Evolutionary conservation across 2,329 filamentous ascomycete species (phyloP).

Genomic region (Talaromyces sp.): DNA sequence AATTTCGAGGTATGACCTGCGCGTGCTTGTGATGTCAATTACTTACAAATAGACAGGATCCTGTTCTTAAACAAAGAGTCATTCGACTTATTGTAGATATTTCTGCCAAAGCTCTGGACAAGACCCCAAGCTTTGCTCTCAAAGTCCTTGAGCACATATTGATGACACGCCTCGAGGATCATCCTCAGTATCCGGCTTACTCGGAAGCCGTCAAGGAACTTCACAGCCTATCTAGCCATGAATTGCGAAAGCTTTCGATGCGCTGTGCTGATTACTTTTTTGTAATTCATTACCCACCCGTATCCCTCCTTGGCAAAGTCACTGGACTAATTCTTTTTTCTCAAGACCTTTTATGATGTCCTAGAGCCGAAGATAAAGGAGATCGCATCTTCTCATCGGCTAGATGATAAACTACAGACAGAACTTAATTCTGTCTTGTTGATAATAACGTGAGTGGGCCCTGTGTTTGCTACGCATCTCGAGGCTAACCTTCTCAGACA

Average conservation of each 20-base stretch:
- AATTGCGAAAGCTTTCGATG: slow-evolving; percentile 80
- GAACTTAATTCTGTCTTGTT: slow-evolving; percentile 88
- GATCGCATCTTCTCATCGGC: slow-evolving; percentile 64
- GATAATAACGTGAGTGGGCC: slow-evolving; percentile 66
- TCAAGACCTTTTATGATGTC: slow-evolving; percentile 74
- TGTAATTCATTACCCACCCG: slow-evolving; percentile 38
- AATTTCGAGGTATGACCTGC: slow-evolving; percentile 30
- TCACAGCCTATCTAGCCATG: slow-evolving; percentile 75
- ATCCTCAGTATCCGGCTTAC: slow-evolving; percentile 66
- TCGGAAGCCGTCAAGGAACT: slow-evolving; percentile 87
- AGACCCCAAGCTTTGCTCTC: slow-evolving; percentile 74
- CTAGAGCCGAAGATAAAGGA: slow-evolving; percentile 78
- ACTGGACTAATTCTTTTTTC: slow-evolving; percentile 19
- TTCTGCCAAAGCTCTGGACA: slow-evolving; percentile 72
- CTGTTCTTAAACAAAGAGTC: slow-evolving; percentile 73
- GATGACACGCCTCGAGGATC: slow-evolving; percentile 69
- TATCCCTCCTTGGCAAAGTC: neutral
- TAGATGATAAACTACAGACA: slow-evolving; percentile 76
- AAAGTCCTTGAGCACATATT: slow-evolving; percentile 89
- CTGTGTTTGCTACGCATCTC: slow-evolving; percentile 6
- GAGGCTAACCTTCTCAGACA: slow-evolving; percentile 51
- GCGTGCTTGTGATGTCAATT: neutral
- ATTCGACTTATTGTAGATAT: slow-evolving; percentile 80
- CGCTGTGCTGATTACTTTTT: slow-evolving; percentile 89
- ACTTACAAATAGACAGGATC: slow-evolving; percentile 52